Base-by-base conservation (phyloP, 2,329 filamentous ascomycete species). In the Spiromastix sp. region DNA sequence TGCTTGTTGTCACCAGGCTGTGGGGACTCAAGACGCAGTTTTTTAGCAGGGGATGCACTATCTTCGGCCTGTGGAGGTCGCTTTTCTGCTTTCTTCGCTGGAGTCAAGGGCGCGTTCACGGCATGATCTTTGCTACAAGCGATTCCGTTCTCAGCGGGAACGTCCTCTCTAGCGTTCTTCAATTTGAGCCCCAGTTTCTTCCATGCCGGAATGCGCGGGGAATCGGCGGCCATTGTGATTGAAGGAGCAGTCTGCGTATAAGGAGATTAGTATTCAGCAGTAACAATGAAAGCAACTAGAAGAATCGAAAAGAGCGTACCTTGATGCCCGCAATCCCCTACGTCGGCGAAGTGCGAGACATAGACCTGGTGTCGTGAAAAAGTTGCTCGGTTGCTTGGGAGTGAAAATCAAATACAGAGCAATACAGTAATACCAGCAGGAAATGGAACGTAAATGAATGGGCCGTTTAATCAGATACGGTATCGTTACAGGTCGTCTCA, bases 161-260 rank as follows among this genome's bases (percentile, higher is more conserved):
- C 13, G 6, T 39, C 32, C 12, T 43, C 40, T 32, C 65, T 59
- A 27, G 65, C 63, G 48, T 65, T 67, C 54, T 74, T 77, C 45
- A 78, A 56, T 55, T 73, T 73, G 40, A 78, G 58, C 25, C 74
- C 74, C 36, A 78, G 59, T 48, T 68, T 62, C 51, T 74, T 74
- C 74, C 74, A 78, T 37, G 74, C 74, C 20, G 74, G 74, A 32
- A 72, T 54, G 27, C 31, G 42, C 17, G 33, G 13, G 22, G 22
- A 8, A n/a, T n/a, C n/a, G n/a, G 31, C 17, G 13, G 30, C 13
- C 21, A 33, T 34, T n/a, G 18, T 11, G 30, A 13, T 11, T 17
- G 19, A 22, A 10, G 26, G 12, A 9, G 3, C 10, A 4, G 25
- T n/a, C n/a, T n/a, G n/a, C n/a, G n/a, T n/a, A n/a, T n/a, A n/a